Percentiles rank a stretch among this genome's conserved stretches.
Evolutionary conservation across 352 stramenopile species (phyloP).

Genomic region (Pythium rishiriense): DNA sequence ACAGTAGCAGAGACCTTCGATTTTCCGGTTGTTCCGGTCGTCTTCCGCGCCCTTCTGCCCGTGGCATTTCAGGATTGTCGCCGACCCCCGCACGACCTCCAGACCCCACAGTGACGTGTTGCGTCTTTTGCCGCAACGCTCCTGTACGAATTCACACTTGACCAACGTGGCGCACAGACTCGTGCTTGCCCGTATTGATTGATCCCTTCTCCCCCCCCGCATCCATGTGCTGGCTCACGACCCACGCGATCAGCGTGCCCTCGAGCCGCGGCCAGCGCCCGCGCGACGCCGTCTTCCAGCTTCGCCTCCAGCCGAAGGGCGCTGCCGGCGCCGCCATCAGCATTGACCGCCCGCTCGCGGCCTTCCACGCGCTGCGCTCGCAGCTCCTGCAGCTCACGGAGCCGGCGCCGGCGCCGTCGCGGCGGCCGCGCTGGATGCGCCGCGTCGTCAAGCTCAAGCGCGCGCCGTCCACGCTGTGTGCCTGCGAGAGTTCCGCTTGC

Average conservation of each 20-base stretch:
- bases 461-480: constrained; percentile 24
- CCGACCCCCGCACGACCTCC: not conserved
- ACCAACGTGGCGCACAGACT: not conserved
- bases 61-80: constrained; percentile 8
- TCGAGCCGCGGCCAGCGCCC: constrained; percentile 13
- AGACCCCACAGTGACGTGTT: not conserved
- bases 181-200: not conserved
- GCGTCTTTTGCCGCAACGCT: constrained; percentile 6
- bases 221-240: constrained; percentile 23
- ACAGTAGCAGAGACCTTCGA: no score
- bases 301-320: constrained; percentile 13
- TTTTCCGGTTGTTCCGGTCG: no score
- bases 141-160: not conserved
- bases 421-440: constrained; percentile 22
- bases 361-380: constrained; percentile 65
- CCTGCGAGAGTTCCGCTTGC: constrained; percentile 36
- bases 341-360: constrained; percentile 33
- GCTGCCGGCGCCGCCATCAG: constrained; percentile 14
- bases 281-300: constrained; percentile 18
- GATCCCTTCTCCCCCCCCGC: no score
- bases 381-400: constrained; percentile 31
- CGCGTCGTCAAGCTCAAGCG: constrained; percentile 14
- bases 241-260: constrained; percentile 20
- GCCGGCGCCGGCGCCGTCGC: not conserved
- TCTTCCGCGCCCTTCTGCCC: not conserved